These are phyloP conservation scores for Russula ochroleuca DNA, from an alignment of 768 basidiomycete genomes.

Conservation along the genomic window DNA sequence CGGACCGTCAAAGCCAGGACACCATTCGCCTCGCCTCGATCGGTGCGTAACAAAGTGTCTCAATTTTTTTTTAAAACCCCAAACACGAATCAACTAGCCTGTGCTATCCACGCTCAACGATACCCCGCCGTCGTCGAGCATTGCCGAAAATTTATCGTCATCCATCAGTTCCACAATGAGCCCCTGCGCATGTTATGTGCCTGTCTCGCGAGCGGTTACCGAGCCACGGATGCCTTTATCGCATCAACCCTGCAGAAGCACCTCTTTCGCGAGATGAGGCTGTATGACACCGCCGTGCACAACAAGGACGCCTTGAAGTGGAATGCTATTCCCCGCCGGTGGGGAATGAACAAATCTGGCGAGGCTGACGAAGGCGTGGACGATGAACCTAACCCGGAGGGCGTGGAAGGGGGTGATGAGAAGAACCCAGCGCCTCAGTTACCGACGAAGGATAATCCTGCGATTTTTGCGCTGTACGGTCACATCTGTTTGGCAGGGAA, in stretches of 20 bases:
- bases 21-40: constrained; percentile 73
- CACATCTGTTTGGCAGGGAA: constrained; percentile 78
- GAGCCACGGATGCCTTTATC: constrained; percentile 68
- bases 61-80: neutral
- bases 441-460: constrained; percentile 68
- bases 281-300: constrained; percentile 61
- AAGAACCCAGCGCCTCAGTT: constrained; percentile 38
- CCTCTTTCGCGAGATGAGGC: constrained; percentile 71
- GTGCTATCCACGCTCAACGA: constrained; percentile 57
- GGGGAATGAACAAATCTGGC: constrained; percentile 44
- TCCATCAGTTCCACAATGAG: constrained; percentile 84
- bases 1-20: constrained; percentile 55
- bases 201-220: constrained; percentile 64
- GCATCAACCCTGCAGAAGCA: constrained; percentile 79
- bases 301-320: constrained; percentile 58
- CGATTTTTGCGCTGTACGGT: constrained; percentile 71
- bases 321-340: constrained; percentile 57
- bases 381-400: constrained; percentile 37
- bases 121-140: constrained; percentile 64
- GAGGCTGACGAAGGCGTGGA: constrained; percentile 41
- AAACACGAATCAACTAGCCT: constrained; percentile 47
- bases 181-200: constrained; percentile 74
- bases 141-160: constrained; percentile 66
- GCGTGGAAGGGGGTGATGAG: constrained; percentile 26
- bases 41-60: constrained; percentile 44